Evolutionary conservation across 169 alveolate genomes (phyloP).

Genomic region (Plasmodium vivax): DNA sequence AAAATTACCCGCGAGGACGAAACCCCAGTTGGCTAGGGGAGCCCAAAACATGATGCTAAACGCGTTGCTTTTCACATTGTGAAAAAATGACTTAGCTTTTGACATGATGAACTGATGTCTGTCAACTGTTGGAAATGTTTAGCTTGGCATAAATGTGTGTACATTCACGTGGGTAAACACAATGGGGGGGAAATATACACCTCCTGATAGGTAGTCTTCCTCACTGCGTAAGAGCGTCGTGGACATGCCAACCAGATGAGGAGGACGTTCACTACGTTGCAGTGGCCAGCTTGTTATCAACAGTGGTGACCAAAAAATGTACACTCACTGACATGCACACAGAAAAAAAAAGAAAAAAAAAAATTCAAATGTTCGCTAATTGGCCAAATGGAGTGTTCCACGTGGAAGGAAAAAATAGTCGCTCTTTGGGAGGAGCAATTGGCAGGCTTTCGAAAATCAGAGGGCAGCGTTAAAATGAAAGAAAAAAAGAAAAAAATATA

Average conservation of each 20-base stretch:
- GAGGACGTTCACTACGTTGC: background rate
- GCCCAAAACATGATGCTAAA: slow-evolving; percentile 95
- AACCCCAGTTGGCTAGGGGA: slow-evolving; percentile 96
- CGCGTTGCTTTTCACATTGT: slow-evolving; percentile 25
- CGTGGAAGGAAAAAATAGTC: background rate
- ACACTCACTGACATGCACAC: background rate
- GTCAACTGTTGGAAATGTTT: background rate
- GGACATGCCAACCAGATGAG: background rate
- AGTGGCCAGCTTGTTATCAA: background rate
- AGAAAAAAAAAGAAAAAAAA: background rate
- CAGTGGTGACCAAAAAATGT: background rate
- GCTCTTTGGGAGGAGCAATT: background rate
- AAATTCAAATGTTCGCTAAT: background rate
- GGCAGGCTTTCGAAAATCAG: background rate
- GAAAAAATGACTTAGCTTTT: slow-evolving; percentile 7
- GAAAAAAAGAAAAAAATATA: background rate
- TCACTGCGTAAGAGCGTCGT: background rate
- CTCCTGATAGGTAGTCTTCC: background rate
- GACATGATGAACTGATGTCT: slow-evolving; percentile 30
- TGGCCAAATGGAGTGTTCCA: background rate
- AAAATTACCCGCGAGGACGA: slow-evolving; percentile 91
- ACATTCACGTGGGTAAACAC: background rate
- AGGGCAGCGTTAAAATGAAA: background rate
- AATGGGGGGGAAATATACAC: background rate
- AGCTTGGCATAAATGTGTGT: background rate